Evolutionary conservation across 2,329 filamentous ascomycete species (phyloP), one percentile per base, ranked within the genome.

Genomic region (Cadophora malorum): DNA sequence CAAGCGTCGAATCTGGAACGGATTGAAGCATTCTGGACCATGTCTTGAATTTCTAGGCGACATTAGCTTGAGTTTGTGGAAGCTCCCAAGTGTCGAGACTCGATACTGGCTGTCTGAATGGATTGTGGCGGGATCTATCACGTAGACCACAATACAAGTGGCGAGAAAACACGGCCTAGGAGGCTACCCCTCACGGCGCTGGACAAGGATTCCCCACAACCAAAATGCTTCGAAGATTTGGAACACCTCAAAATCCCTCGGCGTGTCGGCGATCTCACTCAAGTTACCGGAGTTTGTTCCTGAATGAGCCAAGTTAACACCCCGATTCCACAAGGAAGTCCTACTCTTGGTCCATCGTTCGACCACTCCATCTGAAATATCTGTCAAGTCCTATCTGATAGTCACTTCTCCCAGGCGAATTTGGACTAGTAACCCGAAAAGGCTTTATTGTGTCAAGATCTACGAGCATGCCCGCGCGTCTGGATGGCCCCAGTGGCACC

Each of bases 211-310:
- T 45, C 19, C 25, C 28, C 45, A 63, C 45, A 63, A 38, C 35
- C 35, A n/a, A 25, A 38, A 64, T 33, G 50, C 21, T 47, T 45
- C 31, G 38, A 21, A 14, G 6, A 45, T 31, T 50, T 33, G 60
- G 45, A 45, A 31, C 41, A 35, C 14, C n/a, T 21, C 10, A 12
- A 64, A 56, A 2, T 64, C 6, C 49, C 62, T 64, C 62, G 50
- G 62, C 62, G 49, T 55, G 45, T 47, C 50, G 35, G 50, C 33
- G 21, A 56, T 56, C 35, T 12, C 10, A 9, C 41, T 38, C 21
- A 25, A 35, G n/a, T 8, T 4, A 55, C 16, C 33, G 38, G 7
- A 31, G 21, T n/a, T 31, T 10, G n/a, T n/a, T 10, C 33, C 33
- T 45, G 49, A 56, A 41, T 33, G 21, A 23, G 62, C 8, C 12